Evolutionary conservation across 805 yeast genomes (phyloP), one percentile per base, ranked within the genome.

Genomic region (Myxozyma nipponensis): DNA sequence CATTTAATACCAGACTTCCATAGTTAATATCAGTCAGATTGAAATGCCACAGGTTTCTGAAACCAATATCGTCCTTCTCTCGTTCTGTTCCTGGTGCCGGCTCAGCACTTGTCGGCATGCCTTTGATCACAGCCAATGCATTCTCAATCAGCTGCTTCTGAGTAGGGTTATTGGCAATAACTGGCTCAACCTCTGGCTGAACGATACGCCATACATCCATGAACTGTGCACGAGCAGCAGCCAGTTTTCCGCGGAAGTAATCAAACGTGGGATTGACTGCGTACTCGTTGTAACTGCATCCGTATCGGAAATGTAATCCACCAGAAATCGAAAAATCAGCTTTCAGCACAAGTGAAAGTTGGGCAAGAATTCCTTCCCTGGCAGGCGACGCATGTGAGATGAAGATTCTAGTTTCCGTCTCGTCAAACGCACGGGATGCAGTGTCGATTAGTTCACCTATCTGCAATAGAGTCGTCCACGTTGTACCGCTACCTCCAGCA

Each of bases 41-140:
- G 65, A 81, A 82, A 65, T 85, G 87, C 95, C 95, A 85, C 50
- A 82, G 73, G 60, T 82, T 81, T 62, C 81, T 82, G 66, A 81
- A 84, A 0, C 88, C 79, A 15, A 77, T 72, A 62, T 80, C 78
- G 58, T 81, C 79, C 61, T 83, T 87, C 71, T 72, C 62, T 77
- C 69, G 22, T 68, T 61, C n/a, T 75, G 69, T 41, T 67, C 69
- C 26, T 73, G 72, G 57, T 67, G 61, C 48, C 69, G 75, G 46
- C 71, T 62, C 38, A 4, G 53, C 47, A 7, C 46, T 42, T 6
- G 50, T 37, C 17, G 70, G 71, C 66, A 66, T 82, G 54, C 77
- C 75, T 61, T 83, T 86, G 63, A 82, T 79, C 24, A 82, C 74
- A 43, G 77, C 77, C 28, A 83, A 65, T 2, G 86, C 86, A 30